phyloP scores from a whole-genome alignment of 257 asterid genomes.

The Ilex asprella region DNA sequence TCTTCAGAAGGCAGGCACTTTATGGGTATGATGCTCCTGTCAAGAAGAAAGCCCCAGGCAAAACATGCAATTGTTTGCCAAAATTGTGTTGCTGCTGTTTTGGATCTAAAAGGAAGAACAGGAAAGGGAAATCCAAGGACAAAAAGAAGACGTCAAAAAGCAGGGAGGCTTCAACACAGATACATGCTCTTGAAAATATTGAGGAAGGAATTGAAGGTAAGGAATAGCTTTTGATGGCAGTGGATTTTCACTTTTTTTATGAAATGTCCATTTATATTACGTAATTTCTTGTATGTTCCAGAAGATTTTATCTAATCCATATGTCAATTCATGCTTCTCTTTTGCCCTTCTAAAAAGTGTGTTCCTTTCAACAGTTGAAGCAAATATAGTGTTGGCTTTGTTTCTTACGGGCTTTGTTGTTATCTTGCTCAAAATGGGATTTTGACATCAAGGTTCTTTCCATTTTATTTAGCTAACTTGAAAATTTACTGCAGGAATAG shows the following conservation, averaged over 20 bases:
- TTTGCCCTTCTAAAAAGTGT: too few species aligned
- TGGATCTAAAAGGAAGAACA: constrained; percentile 35
- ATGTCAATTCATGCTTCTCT: too few species aligned
- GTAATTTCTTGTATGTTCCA: too few species aligned
- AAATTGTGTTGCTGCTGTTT: constrained; percentile 50
- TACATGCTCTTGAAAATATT: constrained; percentile 51
- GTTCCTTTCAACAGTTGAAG: too few species aligned
- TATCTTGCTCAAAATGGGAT: too few species aligned
- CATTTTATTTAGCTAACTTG: too few species aligned
- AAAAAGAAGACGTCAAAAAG: constrained; percentile 36
- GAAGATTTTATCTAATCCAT: too few species aligned
- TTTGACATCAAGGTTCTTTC: not conserved
- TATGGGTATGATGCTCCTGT: constrained; percentile 67
- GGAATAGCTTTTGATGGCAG: not conserved
- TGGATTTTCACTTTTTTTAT: not conserved
- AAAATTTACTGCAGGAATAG: constrained; percentile 34
- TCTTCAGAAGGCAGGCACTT: constrained; percentile 63
- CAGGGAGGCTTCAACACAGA: constrained; percentile 43
- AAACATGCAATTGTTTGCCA: constrained; percentile 55
- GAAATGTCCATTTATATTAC: too few species aligned
- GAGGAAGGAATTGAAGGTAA: constrained; percentile 70
- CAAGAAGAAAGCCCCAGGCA: constrained; percentile 43
- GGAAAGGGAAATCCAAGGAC: constrained; percentile 31
- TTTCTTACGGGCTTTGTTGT: too few species aligned
- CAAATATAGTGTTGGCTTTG: too few species aligned